A percentile compares a stretch with the other conserved stretches of the same genome.
Conservation (phyloP, 78 protist genomes). For the Isochrysis galbana region DNA sequence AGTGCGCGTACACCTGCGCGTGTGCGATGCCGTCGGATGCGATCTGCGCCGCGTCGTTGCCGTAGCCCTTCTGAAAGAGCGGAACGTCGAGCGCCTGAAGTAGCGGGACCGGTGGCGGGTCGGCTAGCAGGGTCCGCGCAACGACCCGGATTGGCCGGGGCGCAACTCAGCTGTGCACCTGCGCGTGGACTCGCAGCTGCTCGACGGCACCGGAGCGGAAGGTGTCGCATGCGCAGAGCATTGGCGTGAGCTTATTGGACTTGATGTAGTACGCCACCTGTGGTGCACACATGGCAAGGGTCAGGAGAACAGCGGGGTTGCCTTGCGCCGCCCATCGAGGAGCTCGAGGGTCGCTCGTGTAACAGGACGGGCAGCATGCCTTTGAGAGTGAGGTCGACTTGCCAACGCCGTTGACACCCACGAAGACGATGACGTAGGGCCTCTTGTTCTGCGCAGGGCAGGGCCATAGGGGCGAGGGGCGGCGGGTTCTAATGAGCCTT, state of each 20-base stretch:
- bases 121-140: not conserved
- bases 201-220: conserved; percentile 99
- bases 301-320: too few species aligned
- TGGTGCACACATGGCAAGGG: too few species aligned
- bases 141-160: not conserved
- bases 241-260: conserved; percentile 52
- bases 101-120: too few species aligned
- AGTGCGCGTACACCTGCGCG: conserved; percentile 6
- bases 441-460: too few species aligned
- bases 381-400: conserved; percentile 94
- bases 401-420: conserved; percentile 84
- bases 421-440: conserved; percentile 62
- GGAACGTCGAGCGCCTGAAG: not conserved
- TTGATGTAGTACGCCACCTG: conserved; percentile 38
- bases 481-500: too few species aligned
- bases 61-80: conserved; percentile 69
- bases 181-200: conserved; percentile 91
- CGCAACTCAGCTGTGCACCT: not conserved
- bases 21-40: conserved; percentile 84
- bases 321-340: too few species aligned
- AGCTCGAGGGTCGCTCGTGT: too few species aligned
- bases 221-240: conserved; percentile 99
- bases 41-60: conserved; percentile 86
- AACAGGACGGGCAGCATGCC: too few species aligned
- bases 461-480: too few species aligned